phyloP scores from a whole-genome alignment of 169 alveolate species.

The Miamiensis avidus region DNA sequence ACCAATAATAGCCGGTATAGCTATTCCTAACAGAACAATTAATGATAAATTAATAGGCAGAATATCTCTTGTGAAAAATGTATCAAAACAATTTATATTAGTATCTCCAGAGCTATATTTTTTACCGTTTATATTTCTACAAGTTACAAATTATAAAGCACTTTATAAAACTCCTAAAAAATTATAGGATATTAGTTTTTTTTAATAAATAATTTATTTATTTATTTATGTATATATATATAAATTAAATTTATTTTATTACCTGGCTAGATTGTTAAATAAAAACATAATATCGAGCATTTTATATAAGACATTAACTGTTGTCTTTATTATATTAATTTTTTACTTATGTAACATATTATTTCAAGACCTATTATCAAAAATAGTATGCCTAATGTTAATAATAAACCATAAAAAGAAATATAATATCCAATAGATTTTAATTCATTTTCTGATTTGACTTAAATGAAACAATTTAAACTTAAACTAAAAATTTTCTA shows the following conservation, averaged over 20 bases:
- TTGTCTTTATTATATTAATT: no score
- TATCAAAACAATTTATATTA: neutral
- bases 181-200: neutral
- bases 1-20: neutral
- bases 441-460: neutral
- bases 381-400: no score
- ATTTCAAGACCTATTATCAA: no score
- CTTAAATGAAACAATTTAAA: neutral
- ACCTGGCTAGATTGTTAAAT: neutral
- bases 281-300: no score
- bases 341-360: no score
- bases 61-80: neutral
- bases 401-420: no score
- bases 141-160: neutral
- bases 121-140: neutral
- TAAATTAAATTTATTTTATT: no score
- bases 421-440: no score
- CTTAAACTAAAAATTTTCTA: neutral
- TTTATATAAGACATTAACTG: neutral
- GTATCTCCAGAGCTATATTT: neutral
- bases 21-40: neutral
- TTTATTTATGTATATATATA: no score
- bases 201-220: no score
- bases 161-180: neutral
- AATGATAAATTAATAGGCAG: neutral